Evolutionary conservation across 306 rosid genomes (phyloP).

Genomic region (Adenanthera pavonina): DNA sequence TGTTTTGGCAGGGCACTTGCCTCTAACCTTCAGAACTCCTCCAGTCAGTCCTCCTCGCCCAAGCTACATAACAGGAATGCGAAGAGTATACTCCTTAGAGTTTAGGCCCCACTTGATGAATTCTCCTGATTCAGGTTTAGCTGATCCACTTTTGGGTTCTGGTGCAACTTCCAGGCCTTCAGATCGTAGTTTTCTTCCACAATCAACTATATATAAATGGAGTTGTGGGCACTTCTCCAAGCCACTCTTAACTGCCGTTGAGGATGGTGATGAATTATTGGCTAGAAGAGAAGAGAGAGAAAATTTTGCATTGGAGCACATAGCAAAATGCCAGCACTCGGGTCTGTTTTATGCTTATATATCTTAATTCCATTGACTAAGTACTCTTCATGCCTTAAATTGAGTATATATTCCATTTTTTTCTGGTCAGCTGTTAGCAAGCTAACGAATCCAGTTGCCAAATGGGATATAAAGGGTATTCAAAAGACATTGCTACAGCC

Average conservation of each 20-base stretch:
- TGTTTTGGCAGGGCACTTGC: slow-evolving; percentile 75
- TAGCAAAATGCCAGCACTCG: slow-evolving; percentile 93
- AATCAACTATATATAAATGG: slow-evolving; percentile 93
- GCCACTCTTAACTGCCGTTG: slow-evolving; percentile 78
- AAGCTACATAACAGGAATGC: slow-evolving; percentile 82
- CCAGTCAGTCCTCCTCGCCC: slow-evolving; percentile 99
- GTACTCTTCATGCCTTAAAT: slow-evolving; percentile 8
- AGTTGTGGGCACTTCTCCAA: slow-evolving; percentile 97
- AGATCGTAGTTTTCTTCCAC: slow-evolving; percentile 92
- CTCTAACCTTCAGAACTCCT: slow-evolving; percentile 93
- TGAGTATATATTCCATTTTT: slow-evolving; percentile 28
- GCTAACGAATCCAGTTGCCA: slow-evolving; percentile 81
- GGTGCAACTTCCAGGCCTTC: slow-evolving; percentile 61
- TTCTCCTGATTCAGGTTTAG: slow-evolving; percentile 92
- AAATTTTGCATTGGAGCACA: slow-evolving; percentile 84
- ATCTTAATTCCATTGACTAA: slow-evolving; percentile 8
- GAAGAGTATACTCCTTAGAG: slow-evolving; percentile 93
- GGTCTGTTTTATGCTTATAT: slow-evolving; percentile 52
- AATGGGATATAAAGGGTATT: slow-evolving; percentile 89
- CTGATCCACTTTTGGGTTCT: slow-evolving; percentile 95
- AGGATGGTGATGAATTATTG: slow-evolving; percentile 72
- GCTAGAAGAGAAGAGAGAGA: slow-evolving; percentile 95
- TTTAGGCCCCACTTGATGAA: slow-evolving; percentile 89
- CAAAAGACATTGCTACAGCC: slow-evolving; percentile 83
- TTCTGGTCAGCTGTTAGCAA: slow-evolving; percentile 81